Evolutionary conservation across 2,329 filamentous ascomycete species (phyloP).

Genomic region (Xylariaceae sp.): DNA sequence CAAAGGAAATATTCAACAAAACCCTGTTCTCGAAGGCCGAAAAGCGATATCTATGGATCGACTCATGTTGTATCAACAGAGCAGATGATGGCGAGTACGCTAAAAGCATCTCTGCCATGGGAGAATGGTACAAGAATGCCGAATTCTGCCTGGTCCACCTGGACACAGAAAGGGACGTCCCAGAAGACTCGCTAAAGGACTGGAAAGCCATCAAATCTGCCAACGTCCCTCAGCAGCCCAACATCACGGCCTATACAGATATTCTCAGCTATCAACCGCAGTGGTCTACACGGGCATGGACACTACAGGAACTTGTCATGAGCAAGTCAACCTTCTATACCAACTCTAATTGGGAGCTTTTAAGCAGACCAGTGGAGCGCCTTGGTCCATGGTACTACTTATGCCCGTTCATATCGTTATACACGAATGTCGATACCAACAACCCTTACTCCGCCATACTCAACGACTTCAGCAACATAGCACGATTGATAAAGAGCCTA

Average conservation of each 20-base stretch:
- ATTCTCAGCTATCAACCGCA: constrained; percentile 33
- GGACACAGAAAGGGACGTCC: constrained; percentile 27
- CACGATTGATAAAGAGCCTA: no score
- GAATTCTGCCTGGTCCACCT: constrained; percentile 44
- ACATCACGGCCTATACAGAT: constrained; percentile 31
- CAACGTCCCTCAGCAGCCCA: constrained; percentile 12
- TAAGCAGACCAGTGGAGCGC: constrained; percentile 39
- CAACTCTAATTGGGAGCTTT: constrained; percentile 40
- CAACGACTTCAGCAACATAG: no score
- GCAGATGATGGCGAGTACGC: constrained; percentile 39
- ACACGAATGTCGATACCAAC: constrained; percentile 30
- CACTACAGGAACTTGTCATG: constrained; percentile 44
- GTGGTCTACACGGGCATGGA: constrained; percentile 43
- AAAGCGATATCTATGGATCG: constrained; percentile 43
- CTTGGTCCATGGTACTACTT: constrained; percentile 44
- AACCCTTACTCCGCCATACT: constrained; percentile 27
- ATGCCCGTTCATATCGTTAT: constrained; percentile 39
- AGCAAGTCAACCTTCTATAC: constrained; percentile 46
- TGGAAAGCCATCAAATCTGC: constrained; percentile 32
- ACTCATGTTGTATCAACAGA: constrained; percentile 45
- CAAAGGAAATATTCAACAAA: constrained; percentile 37
- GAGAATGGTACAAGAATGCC: constrained; percentile 42
- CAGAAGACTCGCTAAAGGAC: constrained; percentile 33
- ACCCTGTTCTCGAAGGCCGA: constrained; percentile 37
- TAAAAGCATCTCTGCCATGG: constrained; percentile 38